Base-by-base conservation (phyloP, 2,329 filamentous ascomycete species). In the Exserohilum turcica region DNA sequence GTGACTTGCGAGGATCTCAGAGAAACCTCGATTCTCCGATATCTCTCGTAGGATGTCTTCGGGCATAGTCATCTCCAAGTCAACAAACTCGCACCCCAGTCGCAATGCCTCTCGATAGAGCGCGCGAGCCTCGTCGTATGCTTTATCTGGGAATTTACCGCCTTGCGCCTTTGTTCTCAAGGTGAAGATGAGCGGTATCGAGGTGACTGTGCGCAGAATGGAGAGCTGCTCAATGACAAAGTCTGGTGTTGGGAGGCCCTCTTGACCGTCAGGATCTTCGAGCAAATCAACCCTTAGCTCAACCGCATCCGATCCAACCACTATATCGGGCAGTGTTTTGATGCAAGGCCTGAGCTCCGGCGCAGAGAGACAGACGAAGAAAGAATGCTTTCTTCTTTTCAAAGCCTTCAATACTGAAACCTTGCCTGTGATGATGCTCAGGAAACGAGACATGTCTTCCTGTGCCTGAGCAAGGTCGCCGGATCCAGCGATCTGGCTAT, bases 241-340 rank as follows among this genome's bases (percentile, higher is more conserved):
- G 52, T 96, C 91, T 0, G 86, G 76, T 0, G 84, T 82, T 7
- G 86, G 85, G 45, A 87, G 78, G 0, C 82, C 83, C 40, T 78
- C 77, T 16, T 79, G 71, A 10, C 78, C 78, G 3, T 85, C 81
- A 5, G 86, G 84, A 67, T 97, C 89, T 56, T 89, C 83, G 13
- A 99, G 82, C 36, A 99, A 79, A 75, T 99, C 94, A 3, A 96
- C 90, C n/a, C 94, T 86, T 45, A 99, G 78, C 75, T 99, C 94
- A 9, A 97, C 91, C 3, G 93, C 94, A 76, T 99, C 93, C 6
- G 90, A 89, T 4, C 94, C 94, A 35, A 95, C 86, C 10, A 89
- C 86, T 37, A 92, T 88, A 45, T 85, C 80, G 1, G 87, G 86
- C 38, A 99, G 80, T 24, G 87, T 78, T 16, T 86, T 80, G 7